Evolutionary conservation across 345 rosid genomes (phyloP).

Genomic region (Kandelia obovata): DNA sequence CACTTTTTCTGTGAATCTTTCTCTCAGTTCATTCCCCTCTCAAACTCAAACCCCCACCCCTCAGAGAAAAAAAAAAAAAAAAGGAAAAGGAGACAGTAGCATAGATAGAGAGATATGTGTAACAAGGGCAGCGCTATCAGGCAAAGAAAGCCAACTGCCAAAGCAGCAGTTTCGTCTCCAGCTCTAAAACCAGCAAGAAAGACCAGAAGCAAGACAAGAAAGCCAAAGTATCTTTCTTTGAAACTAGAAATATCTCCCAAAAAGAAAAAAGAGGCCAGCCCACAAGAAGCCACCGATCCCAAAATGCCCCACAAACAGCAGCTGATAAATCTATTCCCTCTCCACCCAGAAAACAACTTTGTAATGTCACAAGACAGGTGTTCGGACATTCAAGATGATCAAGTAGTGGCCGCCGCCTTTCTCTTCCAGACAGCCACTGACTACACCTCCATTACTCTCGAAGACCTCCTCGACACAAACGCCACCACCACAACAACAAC

Average conservation of each 20-base stretch:
- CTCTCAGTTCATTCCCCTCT: neutral
- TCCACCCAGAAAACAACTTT: constrained; percentile 35
- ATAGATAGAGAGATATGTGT: constrained; percentile 23
- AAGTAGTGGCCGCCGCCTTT: constrained; percentile 36
- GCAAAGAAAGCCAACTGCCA: constrained; percentile 1
- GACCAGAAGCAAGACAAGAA: constrained; percentile 54
- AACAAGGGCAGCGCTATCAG: constrained; percentile 1
- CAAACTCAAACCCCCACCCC: neutral
- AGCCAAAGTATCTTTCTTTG: constrained; percentile 65
- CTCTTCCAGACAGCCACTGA: constrained; percentile 50
- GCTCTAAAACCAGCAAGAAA: constrained; percentile 35
- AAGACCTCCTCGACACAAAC: constrained; percentile 48
- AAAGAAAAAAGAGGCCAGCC: constrained; percentile 1
- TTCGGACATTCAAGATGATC: constrained; percentile 34
- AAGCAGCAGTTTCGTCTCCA: constrained; percentile 16
- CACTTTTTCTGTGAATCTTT: neutral
- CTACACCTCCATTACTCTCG: constrained; percentile 54
- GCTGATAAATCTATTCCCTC: constrained; percentile 34
- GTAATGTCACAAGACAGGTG: constrained; percentile 3
- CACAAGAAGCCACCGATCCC: neutral
- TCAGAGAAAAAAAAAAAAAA: neutral
- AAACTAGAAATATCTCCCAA: constrained; percentile 37
- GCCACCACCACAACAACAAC: constrained; percentile 26
- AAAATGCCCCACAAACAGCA: constrained; percentile 14
- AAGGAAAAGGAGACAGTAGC: neutral